These are phyloP conservation scores for Penicillium waksmanii DNA, from an alignment of 495 filamentous ascomycete genomes.

Conservation along the genomic window DNA sequence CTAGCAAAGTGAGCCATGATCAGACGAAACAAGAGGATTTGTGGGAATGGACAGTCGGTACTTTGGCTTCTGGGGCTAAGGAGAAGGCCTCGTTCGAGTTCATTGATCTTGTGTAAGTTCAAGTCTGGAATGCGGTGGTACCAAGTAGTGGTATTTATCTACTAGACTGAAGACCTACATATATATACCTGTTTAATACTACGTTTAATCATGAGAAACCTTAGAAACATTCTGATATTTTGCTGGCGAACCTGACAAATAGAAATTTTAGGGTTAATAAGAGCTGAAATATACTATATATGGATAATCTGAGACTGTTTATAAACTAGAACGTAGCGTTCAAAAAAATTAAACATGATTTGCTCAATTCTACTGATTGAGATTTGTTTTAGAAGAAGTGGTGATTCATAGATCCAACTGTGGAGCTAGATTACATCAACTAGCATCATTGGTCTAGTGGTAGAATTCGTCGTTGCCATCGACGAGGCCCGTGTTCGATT, in stretches of 20 bases:
- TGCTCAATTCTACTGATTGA: no score
- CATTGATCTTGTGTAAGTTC: neutral
- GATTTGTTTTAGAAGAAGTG: neutral
- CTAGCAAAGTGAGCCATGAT: constrained; percentile 42
- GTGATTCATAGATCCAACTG: neutral
- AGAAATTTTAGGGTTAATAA: neutral
- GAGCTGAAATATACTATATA: no score
- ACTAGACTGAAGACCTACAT: no score
- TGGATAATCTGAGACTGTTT: no score
- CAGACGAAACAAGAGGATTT: constrained; percentile 49
- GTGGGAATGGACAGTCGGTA: constrained; percentile 53
- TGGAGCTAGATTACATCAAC: constrained; percentile 4
- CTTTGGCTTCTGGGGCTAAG: constrained; percentile 36
- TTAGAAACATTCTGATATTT: neutral
- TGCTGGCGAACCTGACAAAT: constrained; percentile 1
- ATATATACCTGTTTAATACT: no score
- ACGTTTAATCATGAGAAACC: neutral
- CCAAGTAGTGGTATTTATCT: neutral
- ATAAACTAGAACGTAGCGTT: no score
- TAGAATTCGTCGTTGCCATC: constrained; percentile 65
- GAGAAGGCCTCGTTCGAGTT: constrained; percentile 33
- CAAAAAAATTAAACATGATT: no score
- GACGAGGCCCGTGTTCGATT: constrained; percentile 63
- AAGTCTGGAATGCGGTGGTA: neutral
- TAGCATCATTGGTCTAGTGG: constrained; percentile 61